These are phyloP conservation scores for Colletotrichum tofieldiae DNA, from an alignment of 2,329 filamentous ascomycete genomes.

Conservation along the genomic window DNA sequence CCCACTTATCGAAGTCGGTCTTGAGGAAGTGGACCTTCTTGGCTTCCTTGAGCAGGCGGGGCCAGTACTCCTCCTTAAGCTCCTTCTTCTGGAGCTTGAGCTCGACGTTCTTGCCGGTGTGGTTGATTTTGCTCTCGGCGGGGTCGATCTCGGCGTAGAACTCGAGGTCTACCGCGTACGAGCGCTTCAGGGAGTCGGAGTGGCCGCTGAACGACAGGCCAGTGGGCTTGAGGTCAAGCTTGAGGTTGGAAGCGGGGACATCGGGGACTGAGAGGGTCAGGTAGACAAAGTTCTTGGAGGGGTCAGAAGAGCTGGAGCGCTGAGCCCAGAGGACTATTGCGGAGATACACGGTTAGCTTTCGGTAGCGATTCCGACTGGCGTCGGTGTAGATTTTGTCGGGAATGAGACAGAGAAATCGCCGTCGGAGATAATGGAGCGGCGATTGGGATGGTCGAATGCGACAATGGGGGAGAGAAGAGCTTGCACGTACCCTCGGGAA, in stretches of 20 bases:
- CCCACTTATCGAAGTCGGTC: constrained; percentile 99
- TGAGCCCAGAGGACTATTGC: constrained; percentile 94
- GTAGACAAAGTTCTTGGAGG: constrained; percentile 94
- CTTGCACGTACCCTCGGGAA: constrained; percentile 58
- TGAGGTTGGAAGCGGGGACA: constrained; percentile 80
- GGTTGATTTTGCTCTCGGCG: constrained; percentile 86
- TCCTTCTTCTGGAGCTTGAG: constrained; percentile 98
- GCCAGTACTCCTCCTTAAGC: constrained; percentile 95
- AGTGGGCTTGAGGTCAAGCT: constrained; percentile 86
- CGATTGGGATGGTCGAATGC: constrained; percentile 6
- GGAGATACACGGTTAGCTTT: constrained; percentile 22
- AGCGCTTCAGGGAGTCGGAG: constrained; percentile 87
- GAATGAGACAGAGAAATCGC: background rate
- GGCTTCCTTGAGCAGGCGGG: constrained; percentile 89
- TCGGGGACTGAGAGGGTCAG: constrained; percentile 93
- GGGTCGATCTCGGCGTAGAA: constrained; percentile 94
- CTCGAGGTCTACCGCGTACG: constrained; percentile 88
- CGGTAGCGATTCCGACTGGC: background rate
- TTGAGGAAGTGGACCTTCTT: constrained; percentile 96
- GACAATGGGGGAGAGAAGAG: background rate
- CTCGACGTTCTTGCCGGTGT: constrained; percentile 90
- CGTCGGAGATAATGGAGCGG: constrained; percentile 6
- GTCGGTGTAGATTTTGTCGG: background rate
- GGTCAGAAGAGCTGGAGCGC: constrained; percentile 86
- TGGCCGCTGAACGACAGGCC: constrained; percentile 86